Percentiles rank a stretch among this genome's conserved stretches.
Evolutionary conservation across 805 yeast genomes (phyloP).

Genomic region (Groenewaldozyma salmanticensis): DNA sequence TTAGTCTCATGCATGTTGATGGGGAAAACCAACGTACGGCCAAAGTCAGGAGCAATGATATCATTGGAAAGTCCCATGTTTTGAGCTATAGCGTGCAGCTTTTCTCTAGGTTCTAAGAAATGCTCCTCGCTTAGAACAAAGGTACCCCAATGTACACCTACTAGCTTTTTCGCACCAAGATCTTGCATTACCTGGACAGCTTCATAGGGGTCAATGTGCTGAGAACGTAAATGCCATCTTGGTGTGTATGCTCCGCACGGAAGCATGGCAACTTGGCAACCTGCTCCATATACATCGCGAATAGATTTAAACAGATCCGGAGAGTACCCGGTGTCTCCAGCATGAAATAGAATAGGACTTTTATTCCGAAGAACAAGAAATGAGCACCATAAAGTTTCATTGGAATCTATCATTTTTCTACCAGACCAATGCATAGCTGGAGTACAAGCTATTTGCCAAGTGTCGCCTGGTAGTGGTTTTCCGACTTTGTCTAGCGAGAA

Average conservation of each 20-base stretch:
- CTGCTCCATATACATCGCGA: slow-evolving; percentile 48
- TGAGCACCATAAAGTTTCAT: slow-evolving; percentile 82
- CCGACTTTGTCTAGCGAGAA: slow-evolving; percentile 30
- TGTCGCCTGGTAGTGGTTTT: slow-evolving; percentile 29
- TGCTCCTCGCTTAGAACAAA: slow-evolving; percentile 83
- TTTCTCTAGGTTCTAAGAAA: slow-evolving; percentile 69
- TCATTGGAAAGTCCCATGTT: slow-evolving; percentile 28
- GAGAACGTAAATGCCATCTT: slow-evolving; percentile 83
- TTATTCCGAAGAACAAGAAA: slow-evolving; percentile 60
- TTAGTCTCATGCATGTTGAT: slow-evolving; percentile 10
- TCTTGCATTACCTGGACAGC: slow-evolving; percentile 58
- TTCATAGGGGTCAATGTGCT: slow-evolving; percentile 80
- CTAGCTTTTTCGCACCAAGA: slow-evolving; percentile 48
- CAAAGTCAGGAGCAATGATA: slow-evolving; percentile 63
- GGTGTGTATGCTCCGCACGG: slow-evolving; percentile 97
- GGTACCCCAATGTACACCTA: slow-evolving; percentile 97
- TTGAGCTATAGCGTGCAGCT: slow-evolving; percentile 43
- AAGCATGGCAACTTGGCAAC: slow-evolving; percentile 55
- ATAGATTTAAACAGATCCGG: slow-evolving; percentile 61
- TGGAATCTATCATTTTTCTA: slow-evolving; percentile 67
- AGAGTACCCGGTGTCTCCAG: slow-evolving; percentile 93
- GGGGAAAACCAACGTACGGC: slow-evolving; percentile 54
- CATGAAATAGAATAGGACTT: slow-evolving; percentile 72
- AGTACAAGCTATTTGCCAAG: slow-evolving; percentile 73
- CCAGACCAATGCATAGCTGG: slow-evolving; percentile 97